A percentile compares a stretch with the other conserved stretches of the same genome.
Conservation (phyloP, 148 eudicot genomes). For the Fagopyrum homotropicum region DNA sequence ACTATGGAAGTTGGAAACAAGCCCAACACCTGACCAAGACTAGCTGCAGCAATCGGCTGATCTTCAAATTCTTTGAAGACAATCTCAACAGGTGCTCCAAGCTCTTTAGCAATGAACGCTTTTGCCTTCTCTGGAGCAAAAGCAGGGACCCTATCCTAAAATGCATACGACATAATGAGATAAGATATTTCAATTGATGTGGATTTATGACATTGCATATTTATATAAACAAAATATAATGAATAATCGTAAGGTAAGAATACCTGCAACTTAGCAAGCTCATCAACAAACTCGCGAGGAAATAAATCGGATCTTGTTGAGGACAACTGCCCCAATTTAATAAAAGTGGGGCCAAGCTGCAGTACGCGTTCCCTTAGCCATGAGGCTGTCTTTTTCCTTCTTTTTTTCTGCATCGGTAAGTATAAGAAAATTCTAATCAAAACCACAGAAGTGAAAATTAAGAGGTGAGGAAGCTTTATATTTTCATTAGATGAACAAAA, state of each 20-base stretch:
- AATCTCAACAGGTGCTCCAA: constrained; percentile 74
- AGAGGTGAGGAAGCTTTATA: background rate
- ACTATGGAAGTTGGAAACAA: constrained; percentile 7
- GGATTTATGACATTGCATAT: background rate
- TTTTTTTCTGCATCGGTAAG: constrained; percentile 35
- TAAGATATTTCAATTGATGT: background rate
- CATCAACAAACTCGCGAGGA: constrained; percentile 88
- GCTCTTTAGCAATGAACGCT: constrained; percentile 59
- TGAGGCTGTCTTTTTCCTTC: constrained; percentile 75
- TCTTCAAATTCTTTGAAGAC: constrained; percentile 90
- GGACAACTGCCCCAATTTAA: constrained; percentile 84
- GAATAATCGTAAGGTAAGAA: background rate
- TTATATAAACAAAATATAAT: background rate
- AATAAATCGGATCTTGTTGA: constrained; percentile 96
- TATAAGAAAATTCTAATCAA: background rate
- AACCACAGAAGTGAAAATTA: background rate
- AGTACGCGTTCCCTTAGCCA: constrained; percentile 87
- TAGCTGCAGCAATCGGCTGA: constrained; percentile 93
- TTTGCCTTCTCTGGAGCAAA: constrained; percentile 80
- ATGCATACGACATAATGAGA: constrained; percentile 14
- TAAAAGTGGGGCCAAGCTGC: constrained; percentile 98
- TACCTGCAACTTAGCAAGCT: constrained; percentile 98
- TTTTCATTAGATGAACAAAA: background rate
- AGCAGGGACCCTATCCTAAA: constrained; percentile 97
- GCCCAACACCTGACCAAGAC: constrained; percentile 95